Percentiles rank a stretch among this genome's conserved stretches.
Evolutionary conservation across 2,329 filamentous ascomycete genomes (phyloP).

Genomic region (Paramyrothecium sp.): DNA sequence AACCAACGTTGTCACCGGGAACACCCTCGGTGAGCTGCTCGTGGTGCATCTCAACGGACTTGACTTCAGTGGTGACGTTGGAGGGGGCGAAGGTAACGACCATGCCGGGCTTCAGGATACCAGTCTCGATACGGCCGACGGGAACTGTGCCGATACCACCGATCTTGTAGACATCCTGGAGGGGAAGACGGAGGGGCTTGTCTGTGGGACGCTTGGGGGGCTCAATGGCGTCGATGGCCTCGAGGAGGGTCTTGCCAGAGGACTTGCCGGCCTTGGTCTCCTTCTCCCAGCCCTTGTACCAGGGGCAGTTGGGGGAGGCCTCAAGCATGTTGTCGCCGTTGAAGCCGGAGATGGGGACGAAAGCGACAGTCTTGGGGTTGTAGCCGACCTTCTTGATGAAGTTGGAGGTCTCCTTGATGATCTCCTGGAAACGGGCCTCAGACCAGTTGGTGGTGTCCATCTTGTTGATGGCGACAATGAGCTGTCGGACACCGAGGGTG

Average conservation of each 20-base stretch:
- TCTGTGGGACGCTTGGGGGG: slow-evolving; percentile 88
- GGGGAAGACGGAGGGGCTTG: slow-evolving; percentile 99
- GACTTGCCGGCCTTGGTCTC: slow-evolving; percentile 84
- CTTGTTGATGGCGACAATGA: slow-evolving; percentile 99
- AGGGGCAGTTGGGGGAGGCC: slow-evolving; percentile 87
- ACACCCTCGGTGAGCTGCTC: slow-evolving; percentile 94
- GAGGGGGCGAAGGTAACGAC: slow-evolving; percentile 98
- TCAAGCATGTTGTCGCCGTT: slow-evolving; percentile 99
- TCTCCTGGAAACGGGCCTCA: slow-evolving; percentile 94
- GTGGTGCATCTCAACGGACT: slow-evolving; percentile 99
- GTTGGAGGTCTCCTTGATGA: slow-evolving; percentile 99
- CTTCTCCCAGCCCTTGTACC: slow-evolving; percentile 99
- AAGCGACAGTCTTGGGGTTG: slow-evolving; percentile 98
- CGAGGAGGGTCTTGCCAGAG: slow-evolving; percentile 95
- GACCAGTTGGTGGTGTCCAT: slow-evolving; percentile 99
- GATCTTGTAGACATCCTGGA: slow-evolving; percentile 99
- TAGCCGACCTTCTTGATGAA: slow-evolving; percentile 99
- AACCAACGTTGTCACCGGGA: slow-evolving; percentile 99
- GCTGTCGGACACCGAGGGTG: slow-evolving; percentile 99
- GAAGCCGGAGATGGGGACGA: slow-evolving; percentile 99
- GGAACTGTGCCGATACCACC: slow-evolving; percentile 99
- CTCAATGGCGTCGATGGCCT: slow-evolving; percentile 98
- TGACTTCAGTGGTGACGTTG: slow-evolving; percentile 99
- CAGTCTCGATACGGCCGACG: slow-evolving; percentile 99
- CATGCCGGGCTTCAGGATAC: slow-evolving; percentile 87